phyloP scores from a whole-genome alignment of 306 rosid genomes.

The Prinsepia uniflora region DNA sequence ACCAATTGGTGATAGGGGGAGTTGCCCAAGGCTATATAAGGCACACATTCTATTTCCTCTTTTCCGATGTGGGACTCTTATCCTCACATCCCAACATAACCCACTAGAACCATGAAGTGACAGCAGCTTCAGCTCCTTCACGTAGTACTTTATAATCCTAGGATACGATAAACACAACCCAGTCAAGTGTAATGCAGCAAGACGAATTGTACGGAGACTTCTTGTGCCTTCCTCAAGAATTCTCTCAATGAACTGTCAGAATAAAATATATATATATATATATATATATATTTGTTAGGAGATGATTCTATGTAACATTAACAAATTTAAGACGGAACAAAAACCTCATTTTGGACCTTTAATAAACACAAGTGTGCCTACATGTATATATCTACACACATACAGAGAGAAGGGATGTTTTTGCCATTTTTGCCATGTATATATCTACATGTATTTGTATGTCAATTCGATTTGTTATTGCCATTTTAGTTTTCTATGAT shows the following conservation, averaged over 20 bases:
- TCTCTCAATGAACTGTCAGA: slow-evolving; percentile 63
- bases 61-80: no score
- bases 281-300: background rate
- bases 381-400: no score
- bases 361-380: background rate
- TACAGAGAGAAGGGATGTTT: no score
- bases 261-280: slow-evolving; percentile 3
- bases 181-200: slow-evolving; percentile 89
- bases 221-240: slow-evolving; percentile 86
- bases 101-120: slow-evolving; percentile 87
- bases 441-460: no score
- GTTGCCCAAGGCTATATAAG: no score
- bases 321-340: background rate
- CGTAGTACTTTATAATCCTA: slow-evolving; percentile 67
- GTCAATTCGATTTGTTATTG: no score
- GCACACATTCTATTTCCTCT: no score
- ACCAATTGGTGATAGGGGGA: no score
- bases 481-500: no score
- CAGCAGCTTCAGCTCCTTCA: slow-evolving; percentile 75
- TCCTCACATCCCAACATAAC: no score
- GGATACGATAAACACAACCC: slow-evolving; percentile 86
- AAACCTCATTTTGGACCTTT: background rate
- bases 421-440: no score
- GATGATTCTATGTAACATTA: slow-evolving; percentile 8
- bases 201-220: slow-evolving; percentile 96